A percentile compares a stretch with the other conserved stretches of the same genome.
Conservation (phyloP, 2,329 filamentous ascomycete genomes). For the Claviceps monticola region DNA sequence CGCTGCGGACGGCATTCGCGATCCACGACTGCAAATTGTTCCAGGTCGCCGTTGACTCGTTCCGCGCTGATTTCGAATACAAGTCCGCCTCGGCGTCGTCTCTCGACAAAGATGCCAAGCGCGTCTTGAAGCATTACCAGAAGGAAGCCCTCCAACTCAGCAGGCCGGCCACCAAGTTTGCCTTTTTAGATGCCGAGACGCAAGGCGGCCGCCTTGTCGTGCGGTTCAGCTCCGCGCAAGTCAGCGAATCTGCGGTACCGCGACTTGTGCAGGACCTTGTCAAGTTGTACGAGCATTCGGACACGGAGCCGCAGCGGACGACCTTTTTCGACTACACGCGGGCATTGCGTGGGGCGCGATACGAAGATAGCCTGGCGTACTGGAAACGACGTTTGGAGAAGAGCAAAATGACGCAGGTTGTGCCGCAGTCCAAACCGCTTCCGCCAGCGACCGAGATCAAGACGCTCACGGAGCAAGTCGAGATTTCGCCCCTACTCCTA, state of each 20-base stretch:
- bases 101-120: constrained; percentile 24
- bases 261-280: constrained; percentile 35
- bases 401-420: constrained; percentile 31
- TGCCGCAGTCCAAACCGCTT: constrained; percentile 27
- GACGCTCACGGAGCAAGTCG: constrained; percentile 25
- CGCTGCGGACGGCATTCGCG: constrained; percentile 41
- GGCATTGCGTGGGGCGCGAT: constrained; percentile 22
- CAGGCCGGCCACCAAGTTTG: constrained; percentile 34
- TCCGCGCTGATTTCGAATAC: constrained; percentile 29
- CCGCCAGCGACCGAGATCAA: constrained; percentile 24
- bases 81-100: constrained; percentile 26
- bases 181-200: constrained; percentile 33
- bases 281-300: constrained; percentile 28
- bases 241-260: constrained; percentile 31
- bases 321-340: constrained; percentile 36
- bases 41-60: constrained; percentile 32
- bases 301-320: constrained; percentile 21
- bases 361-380: constrained; percentile 27
- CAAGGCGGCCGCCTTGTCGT: constrained; percentile 34
- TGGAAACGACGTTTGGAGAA: constrained; percentile 32
- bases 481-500: constrained; percentile 22
- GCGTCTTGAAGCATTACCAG: constrained; percentile 30
- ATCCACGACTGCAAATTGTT: constrained; percentile 31
- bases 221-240: constrained; percentile 34
- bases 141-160: constrained; percentile 24